phyloP scores from a whole-genome alignment of 2,329 filamentous ascomycete genomes.

The Xylaria sp. region DNA sequence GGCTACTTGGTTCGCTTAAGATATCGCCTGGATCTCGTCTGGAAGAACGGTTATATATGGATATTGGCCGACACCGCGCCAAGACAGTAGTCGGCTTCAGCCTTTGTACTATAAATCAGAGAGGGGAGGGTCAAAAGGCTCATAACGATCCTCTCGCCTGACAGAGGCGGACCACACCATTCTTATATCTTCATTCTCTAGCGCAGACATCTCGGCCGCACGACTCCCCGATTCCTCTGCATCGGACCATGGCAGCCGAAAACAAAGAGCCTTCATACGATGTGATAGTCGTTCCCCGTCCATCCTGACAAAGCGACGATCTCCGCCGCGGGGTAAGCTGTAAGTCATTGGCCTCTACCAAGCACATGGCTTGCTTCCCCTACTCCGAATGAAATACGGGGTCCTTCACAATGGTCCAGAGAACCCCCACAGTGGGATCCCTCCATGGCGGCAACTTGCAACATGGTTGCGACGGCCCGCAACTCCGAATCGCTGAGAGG shows the following conservation, averaged over 20 bases:
- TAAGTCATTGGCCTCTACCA: constrained; percentile 38
- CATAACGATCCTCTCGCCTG: constrained; percentile 20
- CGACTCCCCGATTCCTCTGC: constrained; percentile 54
- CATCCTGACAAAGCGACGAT: constrained; percentile 43
- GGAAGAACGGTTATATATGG: constrained; percentile 46
- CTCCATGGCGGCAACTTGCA: constrained; percentile 45
- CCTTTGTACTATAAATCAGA: constrained; percentile 17
- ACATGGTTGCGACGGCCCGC: constrained; percentile 47
- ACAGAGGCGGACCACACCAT: constrained; percentile 13
- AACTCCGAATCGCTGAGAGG: constrained; percentile 37
- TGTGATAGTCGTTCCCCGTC: constrained; percentile 43
- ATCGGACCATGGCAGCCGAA: constrained; percentile 65
- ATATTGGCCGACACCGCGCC: constrained; percentile 34
- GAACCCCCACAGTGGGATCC: constrained; percentile 38
- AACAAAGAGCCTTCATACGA: constrained; percentile 46
- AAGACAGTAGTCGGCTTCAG: constrained; percentile 37
- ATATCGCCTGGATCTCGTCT: constrained; percentile 42
- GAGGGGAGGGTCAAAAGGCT: constrained; percentile 26
- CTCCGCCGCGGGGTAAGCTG: constrained; percentile 49
- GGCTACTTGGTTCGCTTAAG: constrained; percentile 38
- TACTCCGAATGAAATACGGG: constrained; percentile 7
- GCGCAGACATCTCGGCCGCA: constrained; percentile 11
- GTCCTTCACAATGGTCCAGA: background rate
- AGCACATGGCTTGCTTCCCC: constrained; percentile 10
- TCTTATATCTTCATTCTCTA: constrained; percentile 33